Evolutionary conservation across 148 eudicot genomes (phyloP), one percentile per base, ranked within the genome.

Genomic region (Nepenthes gracilis): DNA sequence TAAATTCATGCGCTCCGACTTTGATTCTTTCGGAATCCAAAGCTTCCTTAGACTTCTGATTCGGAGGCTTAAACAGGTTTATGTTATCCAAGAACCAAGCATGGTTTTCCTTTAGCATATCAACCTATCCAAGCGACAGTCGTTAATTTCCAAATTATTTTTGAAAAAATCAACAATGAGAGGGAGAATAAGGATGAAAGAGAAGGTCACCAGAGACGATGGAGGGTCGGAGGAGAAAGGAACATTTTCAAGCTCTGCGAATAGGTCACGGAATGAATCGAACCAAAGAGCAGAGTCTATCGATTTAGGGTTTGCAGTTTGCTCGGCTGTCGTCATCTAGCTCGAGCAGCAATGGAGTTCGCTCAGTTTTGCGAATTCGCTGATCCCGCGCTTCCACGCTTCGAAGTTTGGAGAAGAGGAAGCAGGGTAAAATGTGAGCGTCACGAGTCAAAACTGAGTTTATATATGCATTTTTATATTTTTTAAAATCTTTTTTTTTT

Each of bases 261-360:
- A 89, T 12, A 86, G 67, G 66, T 68, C 74, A 52, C 80, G 50
- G 85, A 88, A 93, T 0, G 95, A 77, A 50, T 88, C 86, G 84
- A 94, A 88, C 98, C 98, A 93, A n/a, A 93, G 87, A 4, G 95
- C 78, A 12, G 85, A 70, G 69, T 86, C 91, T 53, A 86, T 85
- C 9, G 84, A 70, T 47, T 67, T 79, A 47, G 75, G 34, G 69
- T 32, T 45, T 13, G 67, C 32, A 23, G 74, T 9, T 36, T 51
- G 60, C 45, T 61, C 71, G 64, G 74, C 33, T 43, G 75, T 56
- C 76, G 77, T 65, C 71, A 78, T 78, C 70, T 67, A 54, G 74
- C 10, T 15, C 74, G 59, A 63, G 76, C 70, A 69, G 73, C 54
- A 71, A 43, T 37, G 55, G 56, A 62, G 74, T 72, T 69, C 71